A percentile compares a stretch with the other conserved stretches of the same genome.
Conservation (phyloP, 257 asterid species). For the Osmanthus fragrans region DNA sequence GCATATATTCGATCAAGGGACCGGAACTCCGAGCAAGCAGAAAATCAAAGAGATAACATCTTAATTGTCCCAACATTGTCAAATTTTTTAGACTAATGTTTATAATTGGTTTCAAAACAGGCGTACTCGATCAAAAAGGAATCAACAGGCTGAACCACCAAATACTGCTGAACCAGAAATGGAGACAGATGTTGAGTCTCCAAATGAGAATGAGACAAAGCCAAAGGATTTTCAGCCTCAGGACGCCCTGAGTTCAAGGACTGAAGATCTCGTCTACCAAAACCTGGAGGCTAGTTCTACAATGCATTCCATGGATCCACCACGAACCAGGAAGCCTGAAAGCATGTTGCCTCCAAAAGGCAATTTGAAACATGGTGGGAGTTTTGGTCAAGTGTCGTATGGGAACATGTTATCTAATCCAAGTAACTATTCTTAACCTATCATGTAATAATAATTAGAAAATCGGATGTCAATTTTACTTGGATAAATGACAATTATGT, state of each 20-base stretch:
- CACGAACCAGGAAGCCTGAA: slow-evolving; percentile 48
- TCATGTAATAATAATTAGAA: not conserved
- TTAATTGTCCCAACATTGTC: slow-evolving; percentile 89
- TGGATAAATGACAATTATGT: not conserved
- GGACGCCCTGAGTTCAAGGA: slow-evolving; percentile 42
- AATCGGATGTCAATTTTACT: not conserved
- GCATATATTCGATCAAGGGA: slow-evolving; percentile 82
- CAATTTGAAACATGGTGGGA: slow-evolving; percentile 56
- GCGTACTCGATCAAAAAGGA: slow-evolving; percentile 95
- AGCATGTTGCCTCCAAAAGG: slow-evolving; percentile 64
- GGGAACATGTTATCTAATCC: slow-evolving; percentile 61
- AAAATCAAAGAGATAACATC: slow-evolving; percentile 86
- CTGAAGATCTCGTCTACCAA: slow-evolving; percentile 64
- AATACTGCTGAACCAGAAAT: slow-evolving; percentile 76
- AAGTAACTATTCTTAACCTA: slow-evolving; percentile 37
- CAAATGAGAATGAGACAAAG: slow-evolving; percentile 73
- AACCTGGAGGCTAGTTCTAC: slow-evolving; percentile 46
- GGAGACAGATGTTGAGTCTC: slow-evolving; percentile 92
- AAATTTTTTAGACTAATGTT: slow-evolving; percentile 90
- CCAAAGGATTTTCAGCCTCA: slow-evolving; percentile 68
- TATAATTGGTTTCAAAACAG: slow-evolving; percentile 98
- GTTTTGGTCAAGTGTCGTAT: slow-evolving; percentile 64
- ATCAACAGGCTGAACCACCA: slow-evolving; percentile 62
- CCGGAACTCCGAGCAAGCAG: slow-evolving; percentile 94
- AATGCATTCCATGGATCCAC: slow-evolving; percentile 48